phyloP scores from a whole-genome alignment of 2,329 filamentous ascomycete genomes.

The Stachybotrys chlorohalonatus region DNA sequence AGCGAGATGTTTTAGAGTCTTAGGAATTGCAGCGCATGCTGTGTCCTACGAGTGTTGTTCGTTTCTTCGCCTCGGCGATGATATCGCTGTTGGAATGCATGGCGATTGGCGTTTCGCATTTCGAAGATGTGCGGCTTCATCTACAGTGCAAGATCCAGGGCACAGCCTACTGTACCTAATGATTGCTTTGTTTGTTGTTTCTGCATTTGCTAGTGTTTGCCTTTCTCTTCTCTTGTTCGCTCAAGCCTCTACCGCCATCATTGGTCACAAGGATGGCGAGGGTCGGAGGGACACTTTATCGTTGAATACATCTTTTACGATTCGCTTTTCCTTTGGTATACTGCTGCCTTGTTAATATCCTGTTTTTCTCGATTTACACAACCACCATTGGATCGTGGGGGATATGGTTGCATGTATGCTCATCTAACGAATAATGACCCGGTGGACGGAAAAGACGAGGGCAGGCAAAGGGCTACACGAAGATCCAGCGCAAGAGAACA shows the following conservation, averaged over 20 bases:
- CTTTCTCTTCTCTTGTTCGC: neutral
- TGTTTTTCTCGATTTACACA: conserved; percentile 5
- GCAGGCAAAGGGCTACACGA: neutral
- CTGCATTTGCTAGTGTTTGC: neutral
- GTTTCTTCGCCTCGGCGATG: neutral
- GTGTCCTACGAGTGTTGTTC: neutral
- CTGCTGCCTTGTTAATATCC: conserved; percentile 3
- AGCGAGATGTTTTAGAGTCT: conserved; percentile 45
- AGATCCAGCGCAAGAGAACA: conserved; percentile 3
- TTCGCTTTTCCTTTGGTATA: neutral
- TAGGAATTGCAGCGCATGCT: neutral
- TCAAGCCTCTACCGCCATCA: neutral
- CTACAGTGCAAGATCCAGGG: neutral
- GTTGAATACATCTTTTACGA: conserved; percentile 2
- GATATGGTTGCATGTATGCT: neutral
- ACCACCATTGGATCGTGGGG: neutral
- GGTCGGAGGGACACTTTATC: neutral
- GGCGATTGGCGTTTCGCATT: conserved; percentile 25
- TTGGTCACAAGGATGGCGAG: neutral
- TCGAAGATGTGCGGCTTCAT: neutral
- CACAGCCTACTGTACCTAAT: neutral
- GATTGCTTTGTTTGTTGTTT: neutral
- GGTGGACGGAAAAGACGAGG: conserved; percentile 3
- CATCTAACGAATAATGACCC: conserved; percentile 1
- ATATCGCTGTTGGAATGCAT: conserved; percentile 18